Base-by-base conservation (phyloP, 805 yeast genomes). In the Ogataea populi-albae region DNA sequence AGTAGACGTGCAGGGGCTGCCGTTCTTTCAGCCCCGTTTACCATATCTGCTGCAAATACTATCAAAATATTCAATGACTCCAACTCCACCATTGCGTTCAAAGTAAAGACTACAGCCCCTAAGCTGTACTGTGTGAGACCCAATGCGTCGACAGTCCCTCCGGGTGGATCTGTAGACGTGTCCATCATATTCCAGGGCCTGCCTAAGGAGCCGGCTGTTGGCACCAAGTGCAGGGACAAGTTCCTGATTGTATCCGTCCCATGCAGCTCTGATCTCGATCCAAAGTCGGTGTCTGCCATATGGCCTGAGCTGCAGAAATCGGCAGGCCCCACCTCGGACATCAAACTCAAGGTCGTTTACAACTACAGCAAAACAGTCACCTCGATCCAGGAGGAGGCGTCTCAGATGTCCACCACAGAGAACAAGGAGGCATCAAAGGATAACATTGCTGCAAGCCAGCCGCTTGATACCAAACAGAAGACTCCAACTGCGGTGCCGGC, bases 31-130 rank as follows among this genome's bases (percentile, higher is more conserved):
- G 94, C 89, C 42, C 87, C 94, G 28, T 79, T 86, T 59, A 75
- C 84, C 47, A 71, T 75, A 50, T 79, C 83, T 48, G 74, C 81
- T 27, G 81, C 93, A 12, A 82, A 80, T 57, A 64, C 69, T 38
- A 68, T 80, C 52, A 60, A 65, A 29, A 70, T 80, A 46, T 59
- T 69, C 26, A 83, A 84, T 60, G 81, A 79, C 50, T 42, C 59
- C 17, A 61, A 75, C 11, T 69, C 69, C 36, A 66, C 78, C 21
- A 64, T 77, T 52, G 96, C 96, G 20, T 93, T 87, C 73, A 93
- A 93, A 68, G 97, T 93, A 57, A 93, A 91, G 68, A 91, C 98
- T 30, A 93, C 98, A 5, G 97, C 98, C 7, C 98, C 98, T 43
- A 89, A 86, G 62, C 70, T 86, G 62, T 74, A 89, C 70, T 86